These are phyloP conservation scores for Tricholomella constricta DNA, from an alignment of 768 basidiomycete genomes.

Conservation along the genomic window DNA sequence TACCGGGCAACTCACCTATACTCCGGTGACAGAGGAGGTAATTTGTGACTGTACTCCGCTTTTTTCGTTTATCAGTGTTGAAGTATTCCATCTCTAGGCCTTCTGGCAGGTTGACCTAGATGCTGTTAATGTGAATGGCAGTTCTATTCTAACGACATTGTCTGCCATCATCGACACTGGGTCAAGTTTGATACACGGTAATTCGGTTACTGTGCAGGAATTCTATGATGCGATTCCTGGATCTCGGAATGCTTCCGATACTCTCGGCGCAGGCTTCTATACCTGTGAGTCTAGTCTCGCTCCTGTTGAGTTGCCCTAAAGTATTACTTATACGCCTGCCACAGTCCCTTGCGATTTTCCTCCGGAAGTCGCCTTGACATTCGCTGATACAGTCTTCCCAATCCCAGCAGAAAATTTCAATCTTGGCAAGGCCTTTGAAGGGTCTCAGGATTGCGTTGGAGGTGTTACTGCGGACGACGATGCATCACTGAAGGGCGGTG, in stretches of 20 bases:
- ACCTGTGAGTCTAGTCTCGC: constrained; percentile 20
- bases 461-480: constrained; percentile 21
- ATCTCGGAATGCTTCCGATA: constrained; percentile 25
- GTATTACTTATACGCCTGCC: constrained; percentile 1
- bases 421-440: constrained; percentile 43
- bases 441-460: constrained; percentile 59
- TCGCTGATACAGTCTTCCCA: constrained; percentile 38
- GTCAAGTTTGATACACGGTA: constrained; percentile 41
- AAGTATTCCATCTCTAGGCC: no score
- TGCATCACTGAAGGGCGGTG: no score
- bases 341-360: constrained; percentile 32
- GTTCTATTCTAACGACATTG: constrained; percentile 16
- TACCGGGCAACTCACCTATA: constrained; percentile 44
- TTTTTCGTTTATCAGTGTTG: neutral
- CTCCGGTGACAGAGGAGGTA: constrained; percentile 32
- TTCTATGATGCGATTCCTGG: constrained; percentile 36
- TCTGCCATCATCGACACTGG: constrained; percentile 43
- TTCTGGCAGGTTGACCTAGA: constrained; percentile 37
- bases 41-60: no score
- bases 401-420: constrained; percentile 49
- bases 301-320: neutral
- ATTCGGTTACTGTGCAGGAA: constrained; percentile 22
- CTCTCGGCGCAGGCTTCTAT: constrained; percentile 31
- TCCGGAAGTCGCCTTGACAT: constrained; percentile 35
- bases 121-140: constrained; percentile 28